Base-by-base conservation (phyloP, 1,139 yeast species). In the Eremothecium cymbalariae region DNA sequence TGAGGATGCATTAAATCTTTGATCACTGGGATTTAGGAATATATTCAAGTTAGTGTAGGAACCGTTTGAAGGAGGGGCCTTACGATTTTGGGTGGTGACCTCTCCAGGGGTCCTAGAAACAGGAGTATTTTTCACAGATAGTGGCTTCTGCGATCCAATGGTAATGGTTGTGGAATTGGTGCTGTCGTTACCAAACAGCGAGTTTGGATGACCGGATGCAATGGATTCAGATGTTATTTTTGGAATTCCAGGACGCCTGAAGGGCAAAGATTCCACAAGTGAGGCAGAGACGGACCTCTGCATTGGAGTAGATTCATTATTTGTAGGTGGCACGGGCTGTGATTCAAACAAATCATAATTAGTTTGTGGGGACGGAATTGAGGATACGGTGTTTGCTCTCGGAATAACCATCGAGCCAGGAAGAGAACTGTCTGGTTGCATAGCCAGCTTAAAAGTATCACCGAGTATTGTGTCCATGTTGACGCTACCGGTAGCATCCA, bases 401-500 rank as follows among this genome's bases (percentile, higher is more conserved):
- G n/a, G n/a, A n/a, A n/a, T n/a, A n/a, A n/a, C n/a, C n/a, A n/a
- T n/a, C n/a, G n/a, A n/a, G n/a, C n/a, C n/a, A n/a, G n/a, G n/a
- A n/a, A n/a, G n/a, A n/a, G n/a, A n/a, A n/a, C n/a, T n/a, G n/a
- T n/a, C n/a, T n/a, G n/a, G n/a, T n/a, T n/a, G n/a, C n/a, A n/a
- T n/a, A n/a, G n/a, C n/a, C n/a, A n/a, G n/a, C n/a, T n/a, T n/a
- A n/a, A n/a, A n/a, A n/a, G n/a, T n/a, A 18, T 19, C 18, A 15
- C 24, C 29, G 14, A 31, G 20, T 25, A 31, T 15, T 18, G 41
- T 37, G 18, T 49, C 51, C 16, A 44, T 31, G 19, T 43, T 65
- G 23, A 76, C 65, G 42, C 84, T 75, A 3, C 93, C 94, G 0
- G 90, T 81, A 8, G 86, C 85, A 39, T 79, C 86, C 26, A 82